phyloP scores from a whole-genome alignment of 2,329 filamentous ascomycete species.

The Parastagonospora nodorum region DNA sequence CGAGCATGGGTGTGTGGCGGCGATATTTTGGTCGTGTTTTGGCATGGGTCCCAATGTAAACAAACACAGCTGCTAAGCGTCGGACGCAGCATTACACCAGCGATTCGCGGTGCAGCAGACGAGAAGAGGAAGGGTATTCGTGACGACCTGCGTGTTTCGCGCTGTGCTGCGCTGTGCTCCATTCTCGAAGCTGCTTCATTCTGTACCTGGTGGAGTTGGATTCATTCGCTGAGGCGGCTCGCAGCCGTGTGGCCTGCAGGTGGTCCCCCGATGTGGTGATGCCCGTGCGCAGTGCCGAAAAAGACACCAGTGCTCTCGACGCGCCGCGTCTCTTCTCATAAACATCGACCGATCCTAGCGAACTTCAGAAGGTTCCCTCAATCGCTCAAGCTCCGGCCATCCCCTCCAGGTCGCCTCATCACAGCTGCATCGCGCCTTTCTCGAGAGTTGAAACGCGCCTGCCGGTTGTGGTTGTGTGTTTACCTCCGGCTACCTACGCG shows the following conservation, averaged over 20 bases:
- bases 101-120: conserved; percentile 12
- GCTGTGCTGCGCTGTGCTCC: neutral
- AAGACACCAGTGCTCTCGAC: conserved; percentile 21
- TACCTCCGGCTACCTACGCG: conserved; percentile 7
- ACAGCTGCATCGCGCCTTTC: neutral
- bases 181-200: conserved; percentile 19
- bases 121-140: neutral
- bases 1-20: neutral
- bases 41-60: neutral
- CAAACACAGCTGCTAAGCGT: neutral
- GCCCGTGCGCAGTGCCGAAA: conserved; percentile 9
- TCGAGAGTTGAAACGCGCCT: conserved; percentile 18
- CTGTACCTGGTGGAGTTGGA: conserved; percentile 5
- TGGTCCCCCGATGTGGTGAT: neutral
- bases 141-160: neutral
- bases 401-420: conserved; percentile 23
- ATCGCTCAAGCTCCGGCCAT: conserved; percentile 20
- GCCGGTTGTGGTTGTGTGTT: conserved; percentile 18
- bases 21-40: conserved; percentile 1
- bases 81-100: conserved; percentile 4
- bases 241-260: conserved; percentile 4
- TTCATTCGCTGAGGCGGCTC: conserved; percentile 25
- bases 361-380: conserved; percentile 29
- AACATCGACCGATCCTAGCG: conserved; percentile 33
- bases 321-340: conserved; percentile 30